Base-by-base conservation (phyloP, 345 rosid genomes). In the Noccaea caerulescens region DNA sequence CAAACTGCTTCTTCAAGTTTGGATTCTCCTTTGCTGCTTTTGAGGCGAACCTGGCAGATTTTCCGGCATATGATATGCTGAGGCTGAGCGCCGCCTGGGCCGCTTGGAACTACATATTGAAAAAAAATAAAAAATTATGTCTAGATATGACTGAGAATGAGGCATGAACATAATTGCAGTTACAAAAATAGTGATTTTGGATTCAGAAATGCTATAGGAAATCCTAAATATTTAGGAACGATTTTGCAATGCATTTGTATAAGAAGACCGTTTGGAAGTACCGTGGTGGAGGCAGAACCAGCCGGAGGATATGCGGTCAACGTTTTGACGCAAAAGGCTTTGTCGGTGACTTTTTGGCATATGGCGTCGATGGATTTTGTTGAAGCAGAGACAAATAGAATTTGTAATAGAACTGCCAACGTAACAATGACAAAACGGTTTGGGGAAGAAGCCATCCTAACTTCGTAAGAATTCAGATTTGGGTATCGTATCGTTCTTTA, bases 261-360 rank as follows among this genome's bases (percentile, higher is more conserved):
- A 37, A 7, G 7, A 37, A 37, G 39, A 37, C 39, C 2, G 27
- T 25, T 25, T 25, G 27, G 27, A 25, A 25, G 73, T 71, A 71
- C 76, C 76, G 6, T n/a, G 45, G 3, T 41, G 46, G 63, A 32
- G 38, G 69, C 63, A 41, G 54, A 42, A 8, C 38, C 69, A 0
- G 47, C 76, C 1, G 46, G 27, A 62, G 56, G 62, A 33, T 61
- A 53, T 8, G 55, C 55, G 2, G 18, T 71, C 62, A 71, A 59
- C 9, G 76, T 52, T 32, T 71, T 18, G 47, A 13, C 4, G 46
- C 76, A 71, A 38, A 71, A 71, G 56, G 46, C 43, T 53, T 52
- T 71, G 63, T 52, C 12, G 3, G 27, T 33, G 12, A 53, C 61
- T 11, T 4, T 10, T 33, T 43, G 5, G 38, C 76, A 62, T 53